phyloP scores from a whole-genome alignment of 331 rosid species.

The Acacia concinna region DNA sequence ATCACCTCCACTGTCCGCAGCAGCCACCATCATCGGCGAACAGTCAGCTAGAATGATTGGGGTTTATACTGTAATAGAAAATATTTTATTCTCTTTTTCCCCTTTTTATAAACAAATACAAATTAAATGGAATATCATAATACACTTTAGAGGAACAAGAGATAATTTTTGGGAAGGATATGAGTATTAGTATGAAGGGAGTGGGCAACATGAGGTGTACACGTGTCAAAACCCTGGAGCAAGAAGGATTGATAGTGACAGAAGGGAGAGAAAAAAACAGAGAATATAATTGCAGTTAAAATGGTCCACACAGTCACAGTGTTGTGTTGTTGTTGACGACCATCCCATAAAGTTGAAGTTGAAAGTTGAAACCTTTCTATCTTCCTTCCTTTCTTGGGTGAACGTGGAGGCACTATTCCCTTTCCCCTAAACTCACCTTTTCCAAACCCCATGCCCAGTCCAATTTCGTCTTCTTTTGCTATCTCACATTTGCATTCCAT shows the following conservation, averaged over 20 bases:
- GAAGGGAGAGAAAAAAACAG: background rate
- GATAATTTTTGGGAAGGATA: background rate
- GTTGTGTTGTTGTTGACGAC: background rate
- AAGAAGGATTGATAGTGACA: conserved; percentile 22
- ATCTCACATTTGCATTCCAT: no score
- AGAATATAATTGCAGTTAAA: background rate
- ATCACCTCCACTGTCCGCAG: no score
- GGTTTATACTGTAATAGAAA: no score
- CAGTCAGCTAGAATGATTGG: no score
- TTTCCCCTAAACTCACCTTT: background rate
- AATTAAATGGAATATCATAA: no score
- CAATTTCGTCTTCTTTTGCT: no score
- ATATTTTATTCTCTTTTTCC: no score
- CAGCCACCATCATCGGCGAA: no score
- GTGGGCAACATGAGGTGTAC: conserved; percentile 11
- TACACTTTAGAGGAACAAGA: no score
- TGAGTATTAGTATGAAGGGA: background rate
- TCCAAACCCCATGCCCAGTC: background rate
- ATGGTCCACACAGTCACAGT: background rate
- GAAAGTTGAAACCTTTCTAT: background rate
- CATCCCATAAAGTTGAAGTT: background rate
- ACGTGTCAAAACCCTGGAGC: conserved; percentile 44
- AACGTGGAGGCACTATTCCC: background rate
- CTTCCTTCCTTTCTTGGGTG: background rate
- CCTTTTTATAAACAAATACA: no score